A percentile compares a stretch with the other conserved stretches of the same genome.
These are phyloP conservation scores for Penicillium sp. DNA, from an alignment of 2,329 filamentous ascomycete genomes.

Conservation along the genomic window DNA sequence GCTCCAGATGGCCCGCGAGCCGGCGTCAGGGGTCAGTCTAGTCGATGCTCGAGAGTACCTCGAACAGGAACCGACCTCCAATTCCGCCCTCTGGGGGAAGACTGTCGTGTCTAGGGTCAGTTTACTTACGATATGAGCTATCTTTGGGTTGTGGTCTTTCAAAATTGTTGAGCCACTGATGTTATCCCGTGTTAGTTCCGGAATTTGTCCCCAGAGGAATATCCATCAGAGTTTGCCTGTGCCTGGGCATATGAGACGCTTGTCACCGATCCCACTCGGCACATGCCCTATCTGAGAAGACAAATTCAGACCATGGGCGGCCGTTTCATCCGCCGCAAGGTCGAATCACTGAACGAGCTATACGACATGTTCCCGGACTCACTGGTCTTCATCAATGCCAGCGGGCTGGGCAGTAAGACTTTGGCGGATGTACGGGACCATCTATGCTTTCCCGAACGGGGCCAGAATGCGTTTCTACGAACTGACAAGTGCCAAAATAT, in stretches of 20 bases:
- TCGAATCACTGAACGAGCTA: slow-evolving; percentile 42
- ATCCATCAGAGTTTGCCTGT: slow-evolving; percentile 41
- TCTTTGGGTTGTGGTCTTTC: background rate
- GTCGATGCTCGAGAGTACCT: slow-evolving; percentile 45
- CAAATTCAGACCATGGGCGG: slow-evolving; percentile 42
- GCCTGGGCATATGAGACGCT: slow-evolving; percentile 47
- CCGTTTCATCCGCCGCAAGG: slow-evolving; percentile 42
- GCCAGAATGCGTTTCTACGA: slow-evolving; percentile 46
- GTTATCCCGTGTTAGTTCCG: slow-evolving; percentile 38
- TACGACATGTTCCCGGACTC: slow-evolving; percentile 46
- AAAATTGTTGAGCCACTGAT: background rate
- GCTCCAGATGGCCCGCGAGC: slow-evolving; percentile 44
- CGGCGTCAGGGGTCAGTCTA: slow-evolving; percentile 43
- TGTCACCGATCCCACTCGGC: slow-evolving; percentile 46
- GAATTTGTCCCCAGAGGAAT: slow-evolving; percentile 39
- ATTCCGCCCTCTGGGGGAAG: slow-evolving; percentile 45
- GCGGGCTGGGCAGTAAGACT: slow-evolving; percentile 44
- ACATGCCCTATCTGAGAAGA: slow-evolving; percentile 44
- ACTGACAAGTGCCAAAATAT: slow-evolving; percentile 40
- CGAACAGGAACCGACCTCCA: slow-evolving; percentile 39
- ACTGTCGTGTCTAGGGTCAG: slow-evolving; percentile 43
- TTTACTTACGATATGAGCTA: background rate
- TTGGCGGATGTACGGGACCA: slow-evolving; percentile 44
- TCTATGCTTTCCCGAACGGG: slow-evolving; percentile 45
- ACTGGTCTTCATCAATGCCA: slow-evolving; percentile 47